A percentile compares a stretch with the other conserved stretches of the same genome.
Conservation (phyloP, 2,329 filamentous ascomycete species). For the Metarhizium rileyi region DNA sequence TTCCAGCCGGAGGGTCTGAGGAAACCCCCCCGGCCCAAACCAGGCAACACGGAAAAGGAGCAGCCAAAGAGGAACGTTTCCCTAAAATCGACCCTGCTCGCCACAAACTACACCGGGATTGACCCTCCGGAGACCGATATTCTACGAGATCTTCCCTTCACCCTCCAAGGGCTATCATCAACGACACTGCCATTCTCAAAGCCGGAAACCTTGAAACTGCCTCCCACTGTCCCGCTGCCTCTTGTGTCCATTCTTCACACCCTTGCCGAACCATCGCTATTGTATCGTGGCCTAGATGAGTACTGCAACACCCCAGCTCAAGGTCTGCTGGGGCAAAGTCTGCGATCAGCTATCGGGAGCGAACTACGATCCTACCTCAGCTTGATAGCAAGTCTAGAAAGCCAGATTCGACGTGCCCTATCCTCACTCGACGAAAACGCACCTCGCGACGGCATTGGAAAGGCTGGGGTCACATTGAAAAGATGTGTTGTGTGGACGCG, state of each 20-base stretch:
- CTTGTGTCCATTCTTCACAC: constrained; percentile 81
- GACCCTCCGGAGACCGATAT: constrained; percentile 57
- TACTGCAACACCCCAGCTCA: constrained; percentile 77
- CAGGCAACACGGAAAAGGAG: constrained; percentile 24
- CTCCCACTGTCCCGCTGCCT: constrained; percentile 69
- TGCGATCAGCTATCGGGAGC: constrained; percentile 73
- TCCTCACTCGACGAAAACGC: constrained; percentile 60
- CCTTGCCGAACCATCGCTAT: constrained; percentile 83
- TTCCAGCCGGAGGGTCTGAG: constrained; percentile 44
- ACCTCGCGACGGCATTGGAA: constrained; percentile 63
- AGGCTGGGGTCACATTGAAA: constrained; percentile 86
- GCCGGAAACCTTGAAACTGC: constrained; percentile 62
- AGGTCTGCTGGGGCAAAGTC: constrained; percentile 83
- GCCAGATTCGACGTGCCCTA: constrained; percentile 78
- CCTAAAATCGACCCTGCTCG: constrained; percentile 46
- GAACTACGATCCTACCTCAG: constrained; percentile 86
- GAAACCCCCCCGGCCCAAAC: constrained; percentile 31
- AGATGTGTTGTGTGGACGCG: constrained; percentile 95
- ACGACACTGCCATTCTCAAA: constrained; percentile 70
- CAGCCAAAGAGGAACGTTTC: constrained; percentile 39
- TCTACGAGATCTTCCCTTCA: constrained; percentile 79
- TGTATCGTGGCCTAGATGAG: constrained; percentile 70
- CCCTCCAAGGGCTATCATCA: constrained; percentile 83
- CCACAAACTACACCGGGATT: constrained; percentile 45
- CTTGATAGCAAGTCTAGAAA: constrained; percentile 84